These are phyloP conservation scores for Hortiboletus campestris DNA, from an alignment of 768 basidiomycete species.

Conservation along the genomic window DNA sequence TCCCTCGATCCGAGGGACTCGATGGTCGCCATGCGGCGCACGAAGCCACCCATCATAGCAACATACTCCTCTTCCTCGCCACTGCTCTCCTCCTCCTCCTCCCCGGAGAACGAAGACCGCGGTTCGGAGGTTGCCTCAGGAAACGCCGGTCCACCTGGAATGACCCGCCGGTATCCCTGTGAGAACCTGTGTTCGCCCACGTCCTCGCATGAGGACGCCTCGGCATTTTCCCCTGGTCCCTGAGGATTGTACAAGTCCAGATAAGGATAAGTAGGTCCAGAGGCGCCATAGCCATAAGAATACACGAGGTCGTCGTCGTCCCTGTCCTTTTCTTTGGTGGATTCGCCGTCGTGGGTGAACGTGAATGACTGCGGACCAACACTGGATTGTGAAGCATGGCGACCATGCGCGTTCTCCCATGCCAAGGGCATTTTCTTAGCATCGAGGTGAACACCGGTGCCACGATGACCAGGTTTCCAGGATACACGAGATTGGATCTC, in stretches of 20 bases:
- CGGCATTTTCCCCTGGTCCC: not conserved
- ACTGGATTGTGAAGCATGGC: conserved; percentile 4
- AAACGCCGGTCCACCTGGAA: not conserved
- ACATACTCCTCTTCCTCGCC: conserved; percentile 40
- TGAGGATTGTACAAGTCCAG: conserved; percentile 31
- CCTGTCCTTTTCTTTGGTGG: conserved; percentile 4
- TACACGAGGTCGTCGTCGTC: conserved; percentile 9
- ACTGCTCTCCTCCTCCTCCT: conserved; percentile 7
- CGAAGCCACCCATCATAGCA: conserved; percentile 58
- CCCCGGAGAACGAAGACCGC: conserved; percentile 10
- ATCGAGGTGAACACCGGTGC: conserved; percentile 8
- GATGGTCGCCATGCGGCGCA: conserved; percentile 80
- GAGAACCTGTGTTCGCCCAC: not conserved
- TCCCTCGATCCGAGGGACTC: conserved; percentile 74
- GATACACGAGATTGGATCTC: conserved; percentile 20
- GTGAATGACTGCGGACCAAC: conserved; percentile 1
- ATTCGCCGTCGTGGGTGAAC: conserved; percentile 13
- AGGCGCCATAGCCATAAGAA: conserved; percentile 30
- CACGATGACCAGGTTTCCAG: conserved; percentile 19
- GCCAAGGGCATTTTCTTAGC: not conserved
- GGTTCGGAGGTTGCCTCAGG: conserved; percentile 16
- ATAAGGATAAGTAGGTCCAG: conserved; percentile 29
- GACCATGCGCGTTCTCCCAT: conserved; percentile 12
- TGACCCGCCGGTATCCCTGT: not conserved
- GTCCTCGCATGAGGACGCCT: conserved; percentile 4